Conservation (phyloP, 768 basidiomycete genomes). For the Tricholoma bakamatsutake region DNA sequence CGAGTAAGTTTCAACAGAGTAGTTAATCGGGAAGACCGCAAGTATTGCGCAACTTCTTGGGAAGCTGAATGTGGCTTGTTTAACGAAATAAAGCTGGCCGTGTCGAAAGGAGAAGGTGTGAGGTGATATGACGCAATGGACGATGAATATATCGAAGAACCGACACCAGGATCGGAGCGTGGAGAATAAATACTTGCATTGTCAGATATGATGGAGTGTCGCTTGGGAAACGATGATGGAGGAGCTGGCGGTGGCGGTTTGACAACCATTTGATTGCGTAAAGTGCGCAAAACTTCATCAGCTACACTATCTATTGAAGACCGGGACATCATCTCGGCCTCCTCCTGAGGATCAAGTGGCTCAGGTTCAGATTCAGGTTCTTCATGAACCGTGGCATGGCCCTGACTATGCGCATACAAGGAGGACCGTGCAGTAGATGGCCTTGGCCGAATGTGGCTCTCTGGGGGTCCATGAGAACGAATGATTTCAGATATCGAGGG, state of each 20-base stretch:
- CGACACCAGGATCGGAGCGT: conserved; percentile 46
- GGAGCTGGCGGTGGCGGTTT: conserved; percentile 29
- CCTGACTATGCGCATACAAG: conserved; percentile 41
- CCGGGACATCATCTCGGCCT: conserved; percentile 62
- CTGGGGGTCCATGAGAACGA: conserved; percentile 65
- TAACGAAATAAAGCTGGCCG: conserved; percentile 32
- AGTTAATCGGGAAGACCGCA: conserved; percentile 83
- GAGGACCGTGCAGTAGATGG: conserved; percentile 40
- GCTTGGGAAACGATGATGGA: conserved; percentile 39
- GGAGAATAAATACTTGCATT: conserved; percentile 49
- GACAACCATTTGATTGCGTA: conserved; percentile 50
- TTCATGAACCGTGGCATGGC: conserved; percentile 43
- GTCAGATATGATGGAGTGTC: conserved; percentile 53
- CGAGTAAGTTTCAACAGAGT: conserved; percentile 75
- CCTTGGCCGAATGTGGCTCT: conserved; percentile 44
- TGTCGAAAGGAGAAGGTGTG: conserved; percentile 43
- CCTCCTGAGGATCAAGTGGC: conserved; percentile 46
- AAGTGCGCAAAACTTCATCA: conserved; percentile 69
- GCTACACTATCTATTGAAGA: conserved; percentile 87
- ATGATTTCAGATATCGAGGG: conserved; percentile 91
- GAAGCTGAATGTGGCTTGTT: conserved; percentile 43
- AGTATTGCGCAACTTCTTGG: conserved; percentile 78
- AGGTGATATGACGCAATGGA: conserved; percentile 41
- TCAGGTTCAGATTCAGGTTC: conserved; percentile 51
- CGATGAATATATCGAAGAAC: conserved; percentile 46